These are phyloP conservation scores for Debaryomyces psychrophilus DNA, from an alignment of 1,139 yeast genomes.

Conservation along the genomic window DNA sequence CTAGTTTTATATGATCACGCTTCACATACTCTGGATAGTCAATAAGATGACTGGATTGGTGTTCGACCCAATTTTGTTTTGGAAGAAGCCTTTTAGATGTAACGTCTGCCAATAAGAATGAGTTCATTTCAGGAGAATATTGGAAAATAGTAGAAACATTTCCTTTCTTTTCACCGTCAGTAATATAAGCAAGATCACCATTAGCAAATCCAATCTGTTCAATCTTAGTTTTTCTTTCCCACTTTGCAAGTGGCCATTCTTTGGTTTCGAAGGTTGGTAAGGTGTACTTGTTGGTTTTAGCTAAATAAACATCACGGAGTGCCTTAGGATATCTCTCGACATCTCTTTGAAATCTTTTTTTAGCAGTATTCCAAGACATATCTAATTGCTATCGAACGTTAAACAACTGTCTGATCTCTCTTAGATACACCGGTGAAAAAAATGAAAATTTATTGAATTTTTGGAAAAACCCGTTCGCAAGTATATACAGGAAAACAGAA, in stretches of 20 bases:
- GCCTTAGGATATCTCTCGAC: conserved; percentile 35
- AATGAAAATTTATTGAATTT: conserved; percentile 10
- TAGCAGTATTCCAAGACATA: conserved; percentile 45
- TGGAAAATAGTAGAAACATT: conserved; percentile 58
- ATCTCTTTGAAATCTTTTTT: conserved; percentile 43
- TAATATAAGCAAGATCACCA: conserved; percentile 54
- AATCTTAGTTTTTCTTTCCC: conserved; percentile 31
- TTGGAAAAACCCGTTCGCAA: neutral
- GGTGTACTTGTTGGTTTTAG: conserved; percentile 29
- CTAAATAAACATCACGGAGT: conserved; percentile 32
- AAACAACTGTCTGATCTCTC: conserved; percentile 8
- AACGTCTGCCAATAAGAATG: conserved; percentile 40
- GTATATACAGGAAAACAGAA: conserved; percentile 6
- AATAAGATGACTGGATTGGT: conserved; percentile 72
- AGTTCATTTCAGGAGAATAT: conserved; percentile 35
- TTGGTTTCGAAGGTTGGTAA: conserved; percentile 42
- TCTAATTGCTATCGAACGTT: neutral
- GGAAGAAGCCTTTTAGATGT: conserved; percentile 53
- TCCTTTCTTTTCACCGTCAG: conserved; percentile 72
- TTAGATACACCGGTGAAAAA: conserved; percentile 2
- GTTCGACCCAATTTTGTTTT: conserved; percentile 70
- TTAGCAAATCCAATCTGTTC: conserved; percentile 41
- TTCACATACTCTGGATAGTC: conserved; percentile 65
- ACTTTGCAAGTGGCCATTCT: conserved; percentile 28
- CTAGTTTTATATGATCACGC: conserved; percentile 53